Conservation (phyloP, 176 grass and related monocot species). For the Ensete ventricosum region DNA sequence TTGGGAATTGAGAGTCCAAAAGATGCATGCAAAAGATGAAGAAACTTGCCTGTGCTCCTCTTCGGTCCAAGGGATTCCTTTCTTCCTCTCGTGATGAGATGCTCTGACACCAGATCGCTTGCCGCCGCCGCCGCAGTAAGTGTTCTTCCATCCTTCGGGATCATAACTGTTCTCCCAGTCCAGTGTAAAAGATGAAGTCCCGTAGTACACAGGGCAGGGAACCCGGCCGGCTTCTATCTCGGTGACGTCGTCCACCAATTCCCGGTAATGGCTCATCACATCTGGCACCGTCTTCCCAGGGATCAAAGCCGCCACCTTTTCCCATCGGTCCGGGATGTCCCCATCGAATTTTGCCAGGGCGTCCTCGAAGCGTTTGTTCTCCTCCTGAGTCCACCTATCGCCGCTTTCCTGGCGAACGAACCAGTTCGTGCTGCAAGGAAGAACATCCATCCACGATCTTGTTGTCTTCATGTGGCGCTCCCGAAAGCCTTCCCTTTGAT, state of each 20-base stretch:
- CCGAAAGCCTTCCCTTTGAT: neutral
- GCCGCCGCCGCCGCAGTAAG: constrained; percentile 26
- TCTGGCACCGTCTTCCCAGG: constrained; percentile 58
- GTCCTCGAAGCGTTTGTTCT: constrained; percentile 86
- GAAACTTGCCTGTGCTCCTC: constrained; percentile 75
- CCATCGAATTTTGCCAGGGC: constrained; percentile 54
- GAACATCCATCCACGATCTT: constrained; percentile 56
- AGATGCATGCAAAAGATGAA: constrained; percentile 2
- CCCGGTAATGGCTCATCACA: constrained; percentile 53
- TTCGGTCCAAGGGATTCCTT: constrained; percentile 94
- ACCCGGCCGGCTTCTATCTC: constrained; percentile 59
- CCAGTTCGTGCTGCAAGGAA: constrained; percentile 30
- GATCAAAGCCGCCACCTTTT: constrained; percentile 48
- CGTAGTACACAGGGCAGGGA: constrained; percentile 27
- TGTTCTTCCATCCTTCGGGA: constrained; percentile 33
- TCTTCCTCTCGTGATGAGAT: constrained; percentile 87
- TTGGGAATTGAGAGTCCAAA: no score
- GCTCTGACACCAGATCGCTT: constrained; percentile 39
- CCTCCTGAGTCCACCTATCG: constrained; percentile 43
- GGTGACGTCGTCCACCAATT: constrained; percentile 57
- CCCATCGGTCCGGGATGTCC: constrained; percentile 45
- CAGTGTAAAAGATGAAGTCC: constrained; percentile 42
- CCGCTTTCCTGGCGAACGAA: constrained; percentile 1
- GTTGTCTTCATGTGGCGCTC: constrained; percentile 35
- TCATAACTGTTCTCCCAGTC: constrained; percentile 34